Percentiles rank a stretch among this genome's conserved stretches.
phyloP scores from a whole-genome alignment of 345 rosid genomes.

The Bruguiera sexangula region DNA sequence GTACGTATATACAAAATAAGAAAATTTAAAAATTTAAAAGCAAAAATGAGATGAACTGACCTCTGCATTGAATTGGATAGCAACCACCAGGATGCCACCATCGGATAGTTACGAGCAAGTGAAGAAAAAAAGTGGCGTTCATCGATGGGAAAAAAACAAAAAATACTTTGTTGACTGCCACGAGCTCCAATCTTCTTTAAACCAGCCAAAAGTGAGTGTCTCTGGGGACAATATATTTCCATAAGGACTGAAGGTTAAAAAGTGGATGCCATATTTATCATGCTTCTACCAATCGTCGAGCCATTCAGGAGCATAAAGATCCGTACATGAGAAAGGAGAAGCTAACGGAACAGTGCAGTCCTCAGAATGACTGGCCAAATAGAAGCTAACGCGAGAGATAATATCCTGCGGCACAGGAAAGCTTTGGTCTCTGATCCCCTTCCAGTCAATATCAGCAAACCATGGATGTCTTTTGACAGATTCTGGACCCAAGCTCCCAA shows the following conservation, averaged over 20 bases:
- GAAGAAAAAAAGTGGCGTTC: constrained; percentile 19
- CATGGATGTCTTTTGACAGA: constrained; percentile 70
- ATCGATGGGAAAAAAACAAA: neutral
- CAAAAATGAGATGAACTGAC: neutral
- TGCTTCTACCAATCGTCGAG: constrained; percentile 71
- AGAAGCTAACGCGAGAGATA: constrained; percentile 45
- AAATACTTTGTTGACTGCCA: neutral
- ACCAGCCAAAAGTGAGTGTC: constrained; percentile 14
- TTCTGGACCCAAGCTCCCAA: constrained; percentile 60
- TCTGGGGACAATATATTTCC: constrained; percentile 1
- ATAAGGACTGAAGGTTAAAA: neutral
- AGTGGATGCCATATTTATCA: neutral
- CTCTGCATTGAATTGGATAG: constrained; percentile 36
- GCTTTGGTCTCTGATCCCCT: constrained; percentile 43
- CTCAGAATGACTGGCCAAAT: constrained; percentile 39
- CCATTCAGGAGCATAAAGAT: constrained; percentile 58
- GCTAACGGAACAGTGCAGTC: constrained; percentile 31
- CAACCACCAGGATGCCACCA: constrained; percentile 9
- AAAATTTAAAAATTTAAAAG: constrained; percentile 8
- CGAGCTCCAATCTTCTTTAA: neutral
- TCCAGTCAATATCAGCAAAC: constrained; percentile 66
- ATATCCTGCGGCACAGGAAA: constrained; percentile 62
- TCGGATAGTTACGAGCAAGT: neutral
- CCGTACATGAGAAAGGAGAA: constrained; percentile 41
- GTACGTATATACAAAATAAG: constrained; percentile 33